Conservation (phyloP, 78 protist genomes). For the Dictyostelium purpureum region DNA sequence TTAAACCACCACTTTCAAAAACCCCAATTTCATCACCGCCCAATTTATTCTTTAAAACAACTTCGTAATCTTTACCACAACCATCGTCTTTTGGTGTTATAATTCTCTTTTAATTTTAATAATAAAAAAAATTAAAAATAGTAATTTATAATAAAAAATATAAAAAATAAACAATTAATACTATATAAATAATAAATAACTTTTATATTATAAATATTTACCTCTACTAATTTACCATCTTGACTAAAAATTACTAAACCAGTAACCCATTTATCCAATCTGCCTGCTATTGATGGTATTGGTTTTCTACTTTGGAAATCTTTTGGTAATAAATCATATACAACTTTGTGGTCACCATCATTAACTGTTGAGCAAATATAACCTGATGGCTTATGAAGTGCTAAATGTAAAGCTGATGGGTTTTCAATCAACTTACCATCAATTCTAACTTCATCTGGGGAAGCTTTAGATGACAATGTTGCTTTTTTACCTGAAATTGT, state of each 20-base stretch:
- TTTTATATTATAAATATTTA: not conserved
- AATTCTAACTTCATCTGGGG: constrained; percentile 31
- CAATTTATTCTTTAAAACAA: constrained; percentile 27
- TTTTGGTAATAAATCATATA: constrained; percentile 70
- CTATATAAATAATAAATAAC: not conserved
- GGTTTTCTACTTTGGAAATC: constrained; percentile 58
- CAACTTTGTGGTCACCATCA: constrained; percentile 62
- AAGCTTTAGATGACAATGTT: constrained; percentile 2
- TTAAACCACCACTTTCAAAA: constrained; percentile 44
- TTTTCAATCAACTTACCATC: constrained; percentile 36
- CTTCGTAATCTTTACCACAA: constrained; percentile 53
- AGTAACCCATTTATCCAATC: constrained; percentile 82
- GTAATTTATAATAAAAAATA: not conserved
- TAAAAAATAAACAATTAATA: not conserved
- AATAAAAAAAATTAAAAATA: not conserved
- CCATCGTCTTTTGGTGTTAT: constrained; percentile 64
- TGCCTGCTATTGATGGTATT: constrained; percentile 70
- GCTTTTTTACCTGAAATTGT: constrained; percentile 33
- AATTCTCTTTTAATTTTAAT: not conserved
- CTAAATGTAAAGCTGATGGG: constrained; percentile 18
- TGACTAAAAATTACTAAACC: constrained; percentile 78
- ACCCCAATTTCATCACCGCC: constrained; percentile 40
- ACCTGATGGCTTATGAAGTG: constrained; percentile 77
- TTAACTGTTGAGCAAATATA: constrained; percentile 48
- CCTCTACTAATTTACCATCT: constrained; percentile 63